Conservation (phyloP, 805 yeast species). For the Metschnikowia sp. region DNA sequence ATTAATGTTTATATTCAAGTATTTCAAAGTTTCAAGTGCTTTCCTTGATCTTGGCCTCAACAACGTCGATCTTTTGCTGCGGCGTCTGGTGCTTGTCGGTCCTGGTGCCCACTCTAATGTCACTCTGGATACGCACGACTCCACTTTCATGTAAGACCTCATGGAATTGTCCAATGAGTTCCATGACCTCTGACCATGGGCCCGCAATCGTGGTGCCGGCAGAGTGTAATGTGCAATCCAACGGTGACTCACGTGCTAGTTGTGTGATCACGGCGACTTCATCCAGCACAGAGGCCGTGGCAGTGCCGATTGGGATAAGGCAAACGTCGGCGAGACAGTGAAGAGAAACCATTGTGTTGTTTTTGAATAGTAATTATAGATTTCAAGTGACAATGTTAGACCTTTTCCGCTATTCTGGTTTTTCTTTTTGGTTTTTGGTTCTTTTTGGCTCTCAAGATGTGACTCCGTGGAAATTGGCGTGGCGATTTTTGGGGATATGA, state of each 20-base stretch:
- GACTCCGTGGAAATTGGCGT: no score
- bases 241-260: slow-evolving; percentile 56
- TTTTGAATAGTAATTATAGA: no score
- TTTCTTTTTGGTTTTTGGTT: no score
- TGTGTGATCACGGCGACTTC: slow-evolving; percentile 71
- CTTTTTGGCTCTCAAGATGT: no score
- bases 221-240: slow-evolving; percentile 73
- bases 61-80: slow-evolving; percentile 66
- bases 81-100: slow-evolving; percentile 71
- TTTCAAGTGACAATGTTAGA: no score
- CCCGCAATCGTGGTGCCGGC: slow-evolving; percentile 94
- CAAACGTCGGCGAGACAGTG: slow-evolving; percentile 85
- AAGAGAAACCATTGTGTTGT: slow-evolving; percentile 34
- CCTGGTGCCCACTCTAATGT: slow-evolving; percentile 83
- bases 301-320: slow-evolving; percentile 83
- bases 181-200: slow-evolving; percentile 88
- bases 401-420: no score
- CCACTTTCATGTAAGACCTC: slow-evolving; percentile 66
- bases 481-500: no score
- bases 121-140: slow-evolving; percentile 76
- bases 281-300: slow-evolving; percentile 72
- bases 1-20: not conserved
- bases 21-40: not conserved
- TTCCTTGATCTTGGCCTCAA: slow-evolving; percentile 44
- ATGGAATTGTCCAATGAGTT: slow-evolving; percentile 73